A percentile compares a stretch with the other conserved stretches of the same genome.
Evolutionary conservation across 495 filamentous ascomycete species (phyloP).

Genomic region (Choiromyces venosus): DNA sequence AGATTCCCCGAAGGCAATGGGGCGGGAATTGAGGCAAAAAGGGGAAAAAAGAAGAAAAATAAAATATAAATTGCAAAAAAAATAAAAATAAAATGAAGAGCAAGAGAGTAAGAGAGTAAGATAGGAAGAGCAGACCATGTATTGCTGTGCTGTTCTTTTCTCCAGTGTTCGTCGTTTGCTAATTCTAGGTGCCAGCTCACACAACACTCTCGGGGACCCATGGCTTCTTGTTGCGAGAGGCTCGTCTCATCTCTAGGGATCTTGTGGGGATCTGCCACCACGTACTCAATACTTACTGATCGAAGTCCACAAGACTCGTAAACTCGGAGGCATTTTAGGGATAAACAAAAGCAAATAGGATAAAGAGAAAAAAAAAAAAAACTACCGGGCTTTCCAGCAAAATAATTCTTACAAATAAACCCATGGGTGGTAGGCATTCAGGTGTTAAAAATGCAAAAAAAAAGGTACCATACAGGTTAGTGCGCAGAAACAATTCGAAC

Average conservation of each 20-base stretch:
- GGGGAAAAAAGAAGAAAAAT: neutral
- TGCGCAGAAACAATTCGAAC: neutral
- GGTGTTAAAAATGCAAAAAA: constrained; percentile 4
- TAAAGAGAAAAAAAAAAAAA: constrained; percentile 9
- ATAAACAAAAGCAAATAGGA: constrained; percentile 8
- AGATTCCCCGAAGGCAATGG: neutral
- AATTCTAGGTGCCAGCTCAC: constrained; percentile 33
- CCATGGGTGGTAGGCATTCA: neutral
- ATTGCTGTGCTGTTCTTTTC: constrained; percentile 36
- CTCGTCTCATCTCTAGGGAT: constrained; percentile 32
- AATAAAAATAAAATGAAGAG: constrained; percentile 18
- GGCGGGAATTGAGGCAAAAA: neutral
- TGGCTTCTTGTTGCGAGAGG: constrained; percentile 22
- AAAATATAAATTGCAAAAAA: neutral
- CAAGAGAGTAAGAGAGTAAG: constrained; percentile 5
- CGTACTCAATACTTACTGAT: constrained; percentile 37
- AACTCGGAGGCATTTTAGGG: neutral
- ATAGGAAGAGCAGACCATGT: constrained; percentile 23
- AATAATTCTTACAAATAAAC: neutral
- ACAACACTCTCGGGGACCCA: constrained; percentile 20
- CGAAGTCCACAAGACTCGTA: constrained; percentile 12
- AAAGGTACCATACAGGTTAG: neutral
- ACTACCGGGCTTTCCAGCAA: neutral
- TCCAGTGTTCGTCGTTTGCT: constrained; percentile 26
- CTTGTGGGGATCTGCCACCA: constrained; percentile 29